These are phyloP conservation scores for Cardiospermum halicacabum DNA, from an alignment of 345 rosid genomes.

Conservation along the genomic window DNA sequence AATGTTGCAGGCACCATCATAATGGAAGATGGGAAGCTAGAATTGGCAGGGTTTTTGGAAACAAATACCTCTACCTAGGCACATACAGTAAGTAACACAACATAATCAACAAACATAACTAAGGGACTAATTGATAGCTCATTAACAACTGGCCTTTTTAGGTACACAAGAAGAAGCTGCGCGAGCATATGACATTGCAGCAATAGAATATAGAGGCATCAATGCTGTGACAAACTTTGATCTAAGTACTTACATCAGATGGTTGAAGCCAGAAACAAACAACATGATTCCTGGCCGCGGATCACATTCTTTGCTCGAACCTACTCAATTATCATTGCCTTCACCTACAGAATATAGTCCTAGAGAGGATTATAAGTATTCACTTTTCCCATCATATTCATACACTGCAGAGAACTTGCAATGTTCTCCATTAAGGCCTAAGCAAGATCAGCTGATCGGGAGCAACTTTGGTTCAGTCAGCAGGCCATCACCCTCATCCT, in stretches of 20 bases:
- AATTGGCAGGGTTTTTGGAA: slow-evolving; percentile 66
- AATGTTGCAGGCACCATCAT: slow-evolving; percentile 52
- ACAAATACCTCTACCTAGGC: slow-evolving; percentile 69
- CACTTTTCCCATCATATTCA: slow-evolving; percentile 16
- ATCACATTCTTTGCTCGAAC: slow-evolving; percentile 14
- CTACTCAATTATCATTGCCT: slow-evolving; percentile 7
- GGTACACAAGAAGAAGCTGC: slow-evolving; percentile 63
- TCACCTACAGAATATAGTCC: slow-evolving; percentile 17
- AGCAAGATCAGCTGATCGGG: slow-evolving; percentile 22
- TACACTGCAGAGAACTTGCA: slow-evolving; percentile 22
- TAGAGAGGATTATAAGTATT: slow-evolving; percentile 31
- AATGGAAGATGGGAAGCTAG: slow-evolving; percentile 81
- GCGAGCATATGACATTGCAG: slow-evolving; percentile 48
- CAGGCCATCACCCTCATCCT: slow-evolving; percentile 31
- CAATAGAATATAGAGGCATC: slow-evolving; percentile 46
- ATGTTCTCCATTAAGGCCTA: slow-evolving; percentile 1
- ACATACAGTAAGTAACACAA: slow-evolving; percentile 48
- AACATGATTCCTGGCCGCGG: slow-evolving; percentile 21
- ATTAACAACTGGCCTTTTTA: neutral
- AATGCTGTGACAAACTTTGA: slow-evolving; percentile 52
- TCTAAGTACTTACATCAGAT: slow-evolving; percentile 43
- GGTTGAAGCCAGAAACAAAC: slow-evolving; percentile 43
- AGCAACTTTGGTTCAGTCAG: slow-evolving; percentile 3
- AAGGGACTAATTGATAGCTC: neutral
- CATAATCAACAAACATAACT: neutral